These are phyloP conservation scores for Tetrapisispora namnaoensis DNA, from an alignment of 805 yeast species.

Conservation along the genomic window DNA sequence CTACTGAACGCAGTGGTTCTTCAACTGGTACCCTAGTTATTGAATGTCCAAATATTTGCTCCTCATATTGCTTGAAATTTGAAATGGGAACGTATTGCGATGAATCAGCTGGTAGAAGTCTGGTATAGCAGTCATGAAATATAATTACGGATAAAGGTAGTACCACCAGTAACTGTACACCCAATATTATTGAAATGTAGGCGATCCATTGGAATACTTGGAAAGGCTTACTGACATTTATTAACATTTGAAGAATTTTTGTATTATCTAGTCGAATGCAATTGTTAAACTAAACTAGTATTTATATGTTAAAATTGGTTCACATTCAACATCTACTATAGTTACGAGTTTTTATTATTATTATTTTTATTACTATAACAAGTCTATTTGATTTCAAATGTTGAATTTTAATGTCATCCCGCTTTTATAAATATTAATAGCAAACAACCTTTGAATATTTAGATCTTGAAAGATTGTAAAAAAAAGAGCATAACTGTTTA, in stretches of 20 bases:
- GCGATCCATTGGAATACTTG: conserved; percentile 24
- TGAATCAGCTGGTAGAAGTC: conserved; percentile 23
- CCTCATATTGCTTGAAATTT: conserved; percentile 4
- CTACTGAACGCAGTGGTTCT: conserved; percentile 9
- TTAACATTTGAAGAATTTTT: conserved; percentile 8
- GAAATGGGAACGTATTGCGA: conserved; percentile 18
- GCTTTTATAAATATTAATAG: neutral
- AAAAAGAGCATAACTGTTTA: neutral
- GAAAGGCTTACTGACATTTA: conserved; percentile 23
- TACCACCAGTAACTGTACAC: conserved; percentile 18
- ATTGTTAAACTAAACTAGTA: too few relatives aligned
- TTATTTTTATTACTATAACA: neutral
- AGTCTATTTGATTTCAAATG: neutral
- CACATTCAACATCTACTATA: too few relatives aligned
- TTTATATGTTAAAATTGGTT: too few relatives aligned
- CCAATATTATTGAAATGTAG: conserved; percentile 10
- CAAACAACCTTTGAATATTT: neutral
- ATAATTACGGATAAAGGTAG: conserved; percentile 22
- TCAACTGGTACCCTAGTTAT: conserved; percentile 11
- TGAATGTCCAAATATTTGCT: conserved; percentile 6
- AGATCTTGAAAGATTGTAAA: too few relatives aligned
- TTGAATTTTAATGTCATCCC: neutral
- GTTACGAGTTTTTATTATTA: neutral
- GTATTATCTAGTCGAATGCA: too few relatives aligned
- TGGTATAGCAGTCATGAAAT: conserved; percentile 22